A percentile compares a stretch with the other conserved stretches of the same genome.
Conservation (phyloP, 1,284 basidiomycete species). For the Cystobasidium pallidum region DNA sequence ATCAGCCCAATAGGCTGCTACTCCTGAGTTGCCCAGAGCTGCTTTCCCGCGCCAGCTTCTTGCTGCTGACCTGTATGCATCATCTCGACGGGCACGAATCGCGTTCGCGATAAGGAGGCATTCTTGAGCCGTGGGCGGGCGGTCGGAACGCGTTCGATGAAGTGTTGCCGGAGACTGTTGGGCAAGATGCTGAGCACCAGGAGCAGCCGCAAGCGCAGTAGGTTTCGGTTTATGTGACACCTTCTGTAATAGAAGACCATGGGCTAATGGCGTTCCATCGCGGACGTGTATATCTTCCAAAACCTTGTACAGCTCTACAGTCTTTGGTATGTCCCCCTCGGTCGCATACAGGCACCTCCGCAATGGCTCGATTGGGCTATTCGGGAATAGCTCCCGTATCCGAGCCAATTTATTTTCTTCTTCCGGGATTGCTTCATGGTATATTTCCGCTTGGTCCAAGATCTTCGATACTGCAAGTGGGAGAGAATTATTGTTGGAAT, state of each 20-base stretch:
- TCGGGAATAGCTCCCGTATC: slow-evolving; percentile 31
- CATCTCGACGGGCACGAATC: slow-evolving; percentile 29
- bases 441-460: slow-evolving; percentile 34
- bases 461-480: slow-evolving; percentile 39
- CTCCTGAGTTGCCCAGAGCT: slow-evolving; percentile 41
- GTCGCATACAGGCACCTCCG: slow-evolving; percentile 31
- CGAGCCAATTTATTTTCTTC: slow-evolving; percentile 16
- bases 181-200: background rate
- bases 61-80: slow-evolving; percentile 39
- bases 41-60: slow-evolving; percentile 34
- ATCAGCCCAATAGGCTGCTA: slow-evolving; percentile 45
- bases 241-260: slow-evolving; percentile 18
- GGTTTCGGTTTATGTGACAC: slow-evolving; percentile 1
- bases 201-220: slow-evolving; percentile 17
- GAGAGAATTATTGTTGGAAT: slow-evolving; percentile 41
- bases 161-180: background rate
- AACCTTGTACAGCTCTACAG: slow-evolving; percentile 37
- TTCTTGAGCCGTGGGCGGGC: slow-evolving; percentile 34
- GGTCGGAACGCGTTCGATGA: slow-evolving; percentile 10
- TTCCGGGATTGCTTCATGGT: slow-evolving; percentile 10
- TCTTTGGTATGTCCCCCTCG: slow-evolving; percentile 27
- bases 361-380: slow-evolving; percentile 13
- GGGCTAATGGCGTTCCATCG: slow-evolving; percentile 39
- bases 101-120: slow-evolving; percentile 26
- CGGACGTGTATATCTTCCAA: slow-evolving; percentile 30